Base-by-base conservation (phyloP, 768 basidiomycete genomes). In the Serendipita indica region DNA sequence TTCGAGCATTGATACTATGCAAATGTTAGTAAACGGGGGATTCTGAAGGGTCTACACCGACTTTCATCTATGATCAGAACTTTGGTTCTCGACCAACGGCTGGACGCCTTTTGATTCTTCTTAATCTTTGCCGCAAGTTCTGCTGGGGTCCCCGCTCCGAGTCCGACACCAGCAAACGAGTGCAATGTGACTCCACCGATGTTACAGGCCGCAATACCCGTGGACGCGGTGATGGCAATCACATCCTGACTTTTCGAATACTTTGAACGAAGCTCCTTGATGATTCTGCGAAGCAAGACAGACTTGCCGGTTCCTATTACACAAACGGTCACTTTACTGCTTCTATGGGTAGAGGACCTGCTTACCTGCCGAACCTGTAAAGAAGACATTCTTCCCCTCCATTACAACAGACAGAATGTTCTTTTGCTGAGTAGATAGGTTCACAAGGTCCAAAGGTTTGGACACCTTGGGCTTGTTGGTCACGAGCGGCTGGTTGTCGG, bases 131-230 rank as follows among this genome's bases (percentile, higher is more conserved):
- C 70, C 3, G 79, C 74, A 3, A 97, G 76, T 0, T 79, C 71
- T 0, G 84, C 77, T 0, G 78, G 77, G 7, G 68, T 69, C 35
- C 87, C 90, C 2, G 77, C 70, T 1, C 89, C 94, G 1, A 96
- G 71, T 0, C 94, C 94, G 60, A 94, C 86, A 0, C 94, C 93
- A n/a, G 86, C 82, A 67, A 96, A 99, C 0, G 89, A 93, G 68
- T 99, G 94, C 33, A 98, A 78, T 0, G 94, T 98, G 22, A 88
- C 80, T 37, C 96, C 94, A 7, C 94, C 94, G 54, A 99, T 92
- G 64, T 99, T 97, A 69, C 92, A 96, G 3, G 94, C 94, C 4
- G 94, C 94, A 64, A 98, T 96, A 41, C 86, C 92, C 22, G 93
- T 97, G 2, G 91, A 91, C 6, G 96, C 96, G 2, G 94, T 97